Percentiles rank a stretch among this genome's conserved stretches.
These are phyloP conservation scores for Trifolium dubium DNA, from an alignment of 306 rosid species.

Conservation along the genomic window DNA sequence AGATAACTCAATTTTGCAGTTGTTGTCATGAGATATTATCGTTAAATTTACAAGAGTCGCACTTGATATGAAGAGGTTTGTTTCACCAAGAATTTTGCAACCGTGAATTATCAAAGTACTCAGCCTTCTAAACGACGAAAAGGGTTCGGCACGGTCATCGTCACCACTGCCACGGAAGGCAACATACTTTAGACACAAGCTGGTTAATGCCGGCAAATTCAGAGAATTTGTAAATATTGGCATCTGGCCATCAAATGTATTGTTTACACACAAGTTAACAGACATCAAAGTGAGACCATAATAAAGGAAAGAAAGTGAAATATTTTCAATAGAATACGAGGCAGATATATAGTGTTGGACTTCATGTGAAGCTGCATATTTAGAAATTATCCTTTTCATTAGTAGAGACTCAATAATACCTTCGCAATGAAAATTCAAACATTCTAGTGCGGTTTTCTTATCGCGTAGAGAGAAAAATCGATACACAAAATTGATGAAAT, in stretches of 20 bases:
- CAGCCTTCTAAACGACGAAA: background rate
- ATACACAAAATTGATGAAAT: background rate
- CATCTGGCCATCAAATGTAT: too few species aligned
- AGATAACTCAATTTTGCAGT: too few species aligned
- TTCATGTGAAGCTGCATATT: background rate
- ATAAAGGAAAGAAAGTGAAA: background rate
- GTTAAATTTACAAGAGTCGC: too few species aligned
- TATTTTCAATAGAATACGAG: background rate
- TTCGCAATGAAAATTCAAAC: background rate
- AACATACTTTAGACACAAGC: background rate
- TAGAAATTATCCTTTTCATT: background rate
- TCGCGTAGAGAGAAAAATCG: background rate
- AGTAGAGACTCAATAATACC: background rate
- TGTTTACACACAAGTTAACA: background rate
- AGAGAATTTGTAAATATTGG: background rate
- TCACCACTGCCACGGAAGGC: background rate
- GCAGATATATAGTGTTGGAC: background rate
- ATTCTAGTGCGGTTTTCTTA: background rate
- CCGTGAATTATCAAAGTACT: background rate
- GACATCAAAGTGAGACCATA: background rate
- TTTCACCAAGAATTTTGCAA: background rate
- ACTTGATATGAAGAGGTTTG: background rate
- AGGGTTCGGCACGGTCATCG: background rate
- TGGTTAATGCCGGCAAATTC: background rate
- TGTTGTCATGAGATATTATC: too few species aligned